Base-by-base conservation (phyloP, 2,329 filamentous ascomycete species). In the Sarocladium oryzae region DNA sequence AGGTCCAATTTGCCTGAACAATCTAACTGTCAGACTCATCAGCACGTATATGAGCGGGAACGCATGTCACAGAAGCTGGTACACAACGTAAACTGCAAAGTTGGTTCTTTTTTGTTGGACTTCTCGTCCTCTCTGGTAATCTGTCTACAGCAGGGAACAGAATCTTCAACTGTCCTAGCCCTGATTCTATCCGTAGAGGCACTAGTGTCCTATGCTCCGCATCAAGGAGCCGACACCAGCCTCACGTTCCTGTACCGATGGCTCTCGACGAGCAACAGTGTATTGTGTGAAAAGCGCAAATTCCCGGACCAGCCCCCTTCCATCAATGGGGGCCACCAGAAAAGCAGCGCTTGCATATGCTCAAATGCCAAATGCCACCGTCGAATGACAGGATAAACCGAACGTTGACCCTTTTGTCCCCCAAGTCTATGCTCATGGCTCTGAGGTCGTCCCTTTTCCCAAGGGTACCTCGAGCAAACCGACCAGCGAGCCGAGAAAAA, bases 401-500 rank as follows among this genome's bases (percentile, higher is more conserved):
- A 51, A 30, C 37, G 46, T 53, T 53, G 53, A 40, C 40, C 49
- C 26, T 53, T 41, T 4, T 50, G 38, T 52, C 53, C 51, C 21
- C 23, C 60, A 58, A 59, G 60, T 61, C 59, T 60, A 63, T 61
- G 59, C 61, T 61, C 60, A 61, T 63, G 57, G 61, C 62, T 62
- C 64, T 61, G n/a, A 49, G n/a, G 16, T 51, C 52, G 57, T 60
- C 60, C 60, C 62, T 61, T 64, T 60, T 58, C 58, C n/a, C n/a
- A 59, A 53, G 55, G 56, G 60, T 63, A 62, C 61, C 60, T 59
- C 58, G 61, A 68, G 68, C 66, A 61, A 61, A 60, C 57, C 55
- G 66, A 73, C 74, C 69, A 75, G 73, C 78, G 69, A 77, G 76
- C 75, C 71, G 77, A 81, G 76, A 78, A 79, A 40, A 51, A 79